phyloP scores from a whole-genome alignment of 208 protist genomes.

The Novymonas esmeraldas region DNA sequence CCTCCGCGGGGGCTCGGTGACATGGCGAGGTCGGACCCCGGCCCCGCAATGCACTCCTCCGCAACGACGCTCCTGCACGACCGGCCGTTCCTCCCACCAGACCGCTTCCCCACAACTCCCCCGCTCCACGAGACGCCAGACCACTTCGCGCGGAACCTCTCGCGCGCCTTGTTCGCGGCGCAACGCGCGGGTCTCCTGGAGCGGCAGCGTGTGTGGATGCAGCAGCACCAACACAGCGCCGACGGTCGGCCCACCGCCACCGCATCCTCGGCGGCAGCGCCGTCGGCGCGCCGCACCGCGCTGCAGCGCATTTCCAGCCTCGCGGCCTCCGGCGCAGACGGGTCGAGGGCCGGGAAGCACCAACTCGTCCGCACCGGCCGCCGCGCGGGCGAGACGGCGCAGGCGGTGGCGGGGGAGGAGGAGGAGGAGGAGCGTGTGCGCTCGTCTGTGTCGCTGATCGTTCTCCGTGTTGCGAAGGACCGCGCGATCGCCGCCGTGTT shows the following conservation, averaged over 20 bases:
- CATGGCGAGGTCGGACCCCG: too few species aligned
- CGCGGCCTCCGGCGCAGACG: not conserved
- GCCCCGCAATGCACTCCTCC: not conserved
- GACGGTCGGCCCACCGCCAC: not conserved
- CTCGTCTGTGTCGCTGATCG: slow-evolving; percentile 64
- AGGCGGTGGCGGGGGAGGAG: too few species aligned
- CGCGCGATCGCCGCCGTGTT: slow-evolving; percentile 61
- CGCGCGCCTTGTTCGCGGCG: slow-evolving; percentile 24
- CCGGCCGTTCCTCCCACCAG: slow-evolving; percentile 40
- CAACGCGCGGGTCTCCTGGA: slow-evolving; percentile 20
- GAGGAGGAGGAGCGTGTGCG: slow-evolving; percentile 6
- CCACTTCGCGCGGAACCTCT: slow-evolving; percentile 38
- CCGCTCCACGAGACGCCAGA: slow-evolving; percentile 17
- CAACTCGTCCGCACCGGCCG: not conserved
- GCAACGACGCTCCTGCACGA: slow-evolving; percentile 13
- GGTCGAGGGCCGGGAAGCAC: not conserved
- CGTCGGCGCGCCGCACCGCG: slow-evolving; percentile 14
- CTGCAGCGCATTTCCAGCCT: slow-evolving; percentile 26
- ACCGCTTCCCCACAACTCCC: slow-evolving; percentile 36
- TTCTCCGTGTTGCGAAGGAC: slow-evolving; percentile 58
- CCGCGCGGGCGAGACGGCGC: not conserved
- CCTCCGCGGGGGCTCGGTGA: too few species aligned
- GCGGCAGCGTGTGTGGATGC: slow-evolving; percentile 25
- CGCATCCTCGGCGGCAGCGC: not conserved
- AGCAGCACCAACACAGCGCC: not conserved